These are phyloP conservation scores for Blastocystis sp. DNA, from an alignment of 352 stramenopile species.

Conservation along the genomic window DNA sequence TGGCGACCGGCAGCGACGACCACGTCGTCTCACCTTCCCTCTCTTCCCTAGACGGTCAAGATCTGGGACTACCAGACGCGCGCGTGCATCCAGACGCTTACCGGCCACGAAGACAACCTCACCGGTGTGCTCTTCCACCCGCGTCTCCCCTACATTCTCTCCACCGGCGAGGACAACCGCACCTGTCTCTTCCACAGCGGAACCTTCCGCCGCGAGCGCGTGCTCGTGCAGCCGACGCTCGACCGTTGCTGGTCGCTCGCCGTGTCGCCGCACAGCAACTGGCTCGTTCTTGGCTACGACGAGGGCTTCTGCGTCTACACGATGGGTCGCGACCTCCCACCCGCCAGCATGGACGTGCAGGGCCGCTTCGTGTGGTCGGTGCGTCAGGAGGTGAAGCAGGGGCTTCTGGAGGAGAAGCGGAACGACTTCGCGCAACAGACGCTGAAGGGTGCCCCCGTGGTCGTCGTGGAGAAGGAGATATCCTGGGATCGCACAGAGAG, in stretches of 20 bases:
- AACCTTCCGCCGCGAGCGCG: slow-evolving; percentile 31
- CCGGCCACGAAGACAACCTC: slow-evolving; percentile 96
- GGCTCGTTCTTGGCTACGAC: slow-evolving; percentile 65
- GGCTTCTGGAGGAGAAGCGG: neutral
- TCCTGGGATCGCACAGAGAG: neutral
- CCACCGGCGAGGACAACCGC: slow-evolving; percentile 81
- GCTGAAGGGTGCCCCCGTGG: neutral
- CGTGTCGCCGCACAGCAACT: slow-evolving; percentile 5
- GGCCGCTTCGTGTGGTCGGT: slow-evolving; percentile 92
- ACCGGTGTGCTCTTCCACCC: slow-evolving; percentile 93
- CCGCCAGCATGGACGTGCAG: slow-evolving; percentile 88
- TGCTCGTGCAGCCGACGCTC: slow-evolving; percentile 11
- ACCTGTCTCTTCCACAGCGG: slow-evolving; percentile 26
- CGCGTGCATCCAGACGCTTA: slow-evolving; percentile 90
- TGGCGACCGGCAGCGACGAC: slow-evolving; percentile 84
- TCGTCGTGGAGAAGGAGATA: neutral
- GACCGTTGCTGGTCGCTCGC: neutral
- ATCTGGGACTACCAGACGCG: slow-evolving; percentile 99
- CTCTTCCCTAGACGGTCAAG: slow-evolving; percentile 74
- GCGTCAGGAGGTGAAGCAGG: slow-evolving; percentile 84
- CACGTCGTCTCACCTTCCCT: neutral
- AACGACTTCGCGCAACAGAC: neutral
- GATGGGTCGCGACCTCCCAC: slow-evolving; percentile 86
- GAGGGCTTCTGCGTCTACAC: slow-evolving; percentile 87
- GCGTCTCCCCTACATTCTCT: slow-evolving; percentile 90